Evolutionary conservation across 371 early-diverging fungal species (phyloP).

Genomic region (Capillidium heterosporum): DNA sequence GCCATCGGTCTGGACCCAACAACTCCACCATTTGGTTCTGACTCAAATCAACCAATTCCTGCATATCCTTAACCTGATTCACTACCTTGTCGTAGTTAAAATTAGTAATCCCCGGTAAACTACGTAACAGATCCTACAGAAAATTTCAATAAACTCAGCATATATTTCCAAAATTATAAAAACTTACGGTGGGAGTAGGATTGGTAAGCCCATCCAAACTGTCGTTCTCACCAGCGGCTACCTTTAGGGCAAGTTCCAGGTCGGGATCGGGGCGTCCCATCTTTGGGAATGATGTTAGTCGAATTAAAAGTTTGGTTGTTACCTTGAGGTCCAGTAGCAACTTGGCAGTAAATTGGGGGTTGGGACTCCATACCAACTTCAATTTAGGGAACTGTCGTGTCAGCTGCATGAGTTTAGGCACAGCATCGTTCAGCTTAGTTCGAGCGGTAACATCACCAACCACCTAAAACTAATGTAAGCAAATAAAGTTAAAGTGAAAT

Average conservation of each 20-base stretch:
- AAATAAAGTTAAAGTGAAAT: no score
- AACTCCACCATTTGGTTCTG: no score
- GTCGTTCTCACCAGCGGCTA: constrained; percentile 48
- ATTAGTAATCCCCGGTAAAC: constrained; percentile 67
- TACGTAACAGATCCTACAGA: constrained; percentile 54
- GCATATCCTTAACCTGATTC: constrained; percentile 30
- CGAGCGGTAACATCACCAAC: no score
- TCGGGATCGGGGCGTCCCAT: constrained; percentile 56
- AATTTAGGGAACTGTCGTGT: constrained; percentile 72
- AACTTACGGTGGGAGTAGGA: constrained; percentile 39
- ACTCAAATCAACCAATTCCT: no score
- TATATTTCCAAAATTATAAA: no score
- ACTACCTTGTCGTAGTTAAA: constrained; percentile 59
- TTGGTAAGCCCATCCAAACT: constrained; percentile 42
- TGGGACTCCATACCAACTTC: constrained; percentile 76
- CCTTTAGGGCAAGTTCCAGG: constrained; percentile 34
- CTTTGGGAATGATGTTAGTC: constrained; percentile 9
- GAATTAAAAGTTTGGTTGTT: no score
- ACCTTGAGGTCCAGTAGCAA: constrained; percentile 83
- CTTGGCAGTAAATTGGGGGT: constrained; percentile 66
- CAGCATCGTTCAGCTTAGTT: no score
- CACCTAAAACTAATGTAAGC: no score
- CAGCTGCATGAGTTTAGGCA: no score
- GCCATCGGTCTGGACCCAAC: no score
- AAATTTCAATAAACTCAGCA: neutral